A percentile compares a stretch with the other conserved stretches of the same genome.
Evolutionary conservation across 306 rosid genomes (phyloP).

Genomic region (Comarum palustre): DNA sequence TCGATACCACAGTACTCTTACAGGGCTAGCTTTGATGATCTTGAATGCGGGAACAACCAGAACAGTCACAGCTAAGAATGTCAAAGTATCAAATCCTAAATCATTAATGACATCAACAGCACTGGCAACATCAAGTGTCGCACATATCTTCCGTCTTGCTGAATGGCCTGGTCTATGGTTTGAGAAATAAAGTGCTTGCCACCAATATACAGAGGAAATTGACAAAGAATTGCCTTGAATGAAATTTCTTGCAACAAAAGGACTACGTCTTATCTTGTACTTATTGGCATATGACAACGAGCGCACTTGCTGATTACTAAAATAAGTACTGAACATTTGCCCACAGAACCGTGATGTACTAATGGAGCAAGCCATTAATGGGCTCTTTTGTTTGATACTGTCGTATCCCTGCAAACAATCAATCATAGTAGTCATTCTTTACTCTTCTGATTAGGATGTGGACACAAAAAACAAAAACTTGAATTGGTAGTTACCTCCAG

Average conservation of each 20-base stretch:
- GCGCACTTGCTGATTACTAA: conserved; percentile 37
- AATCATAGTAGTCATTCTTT: conserved; percentile 11
- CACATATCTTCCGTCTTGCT: conserved; percentile 41
- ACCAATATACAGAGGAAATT: conserved; percentile 23
- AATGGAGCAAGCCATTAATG: conserved; percentile 29
- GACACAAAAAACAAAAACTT: not conserved
- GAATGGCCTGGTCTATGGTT: conserved; percentile 32
- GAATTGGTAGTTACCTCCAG: not conserved
- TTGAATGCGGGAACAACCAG: conserved; percentile 81
- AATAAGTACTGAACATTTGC: conserved; percentile 34
- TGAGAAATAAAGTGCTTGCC: conserved; percentile 35
- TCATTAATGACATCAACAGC: conserved; percentile 83
- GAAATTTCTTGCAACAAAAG: conserved; percentile 36
- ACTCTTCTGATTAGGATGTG: not conserved
- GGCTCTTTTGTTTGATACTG: conserved; percentile 37
- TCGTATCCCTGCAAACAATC: conserved; percentile 41
- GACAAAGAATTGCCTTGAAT: conserved; percentile 26
- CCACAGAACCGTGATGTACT: conserved; percentile 33
- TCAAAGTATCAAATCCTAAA: conserved; percentile 87
- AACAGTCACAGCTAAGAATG: conserved; percentile 78
- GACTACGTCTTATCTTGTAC: conserved; percentile 32
- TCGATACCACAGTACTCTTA: conserved; percentile 25
- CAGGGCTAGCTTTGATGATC: conserved; percentile 68
- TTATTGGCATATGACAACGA: conserved; percentile 26
- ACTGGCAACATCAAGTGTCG: conserved; percentile 65